These are phyloP conservation scores for Herpetomonas samuelpessoai DNA, from an alignment of 208 protist species.

Conservation along the genomic window DNA sequence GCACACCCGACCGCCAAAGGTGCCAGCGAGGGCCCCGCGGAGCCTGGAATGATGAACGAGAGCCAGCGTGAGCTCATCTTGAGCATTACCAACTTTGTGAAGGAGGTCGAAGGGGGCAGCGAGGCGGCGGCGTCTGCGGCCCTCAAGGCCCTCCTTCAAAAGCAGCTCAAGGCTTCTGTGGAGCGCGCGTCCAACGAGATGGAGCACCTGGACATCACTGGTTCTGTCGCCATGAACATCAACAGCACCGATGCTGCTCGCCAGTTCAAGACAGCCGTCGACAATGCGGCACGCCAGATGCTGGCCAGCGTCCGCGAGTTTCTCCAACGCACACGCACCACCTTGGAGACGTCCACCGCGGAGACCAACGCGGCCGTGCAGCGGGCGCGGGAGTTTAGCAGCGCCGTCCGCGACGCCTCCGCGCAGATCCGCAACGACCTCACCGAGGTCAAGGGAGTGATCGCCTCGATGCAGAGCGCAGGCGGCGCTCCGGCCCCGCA, in stretches of 20 bases:
- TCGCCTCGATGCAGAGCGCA: constrained; percentile 9
- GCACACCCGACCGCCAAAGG: not conserved
- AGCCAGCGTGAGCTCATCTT: constrained; percentile 61
- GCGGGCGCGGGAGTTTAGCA: constrained; percentile 19
- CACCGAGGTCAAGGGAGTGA: constrained; percentile 21
- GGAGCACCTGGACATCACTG: constrained; percentile 46
- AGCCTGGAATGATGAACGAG: constrained; percentile 49
- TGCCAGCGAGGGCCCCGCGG: constrained; percentile 4
- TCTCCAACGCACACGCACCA: constrained; percentile 30
- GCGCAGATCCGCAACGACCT: constrained; percentile 30
- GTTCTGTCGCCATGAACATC: constrained; percentile 32
- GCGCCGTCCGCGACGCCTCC: constrained; percentile 20
- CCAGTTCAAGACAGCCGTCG: constrained; percentile 55
- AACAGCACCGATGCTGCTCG: constrained; percentile 54
- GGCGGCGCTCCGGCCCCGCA: constrained; percentile 13
- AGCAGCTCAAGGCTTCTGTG: constrained; percentile 65
- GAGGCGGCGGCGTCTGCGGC: constrained; percentile 42
- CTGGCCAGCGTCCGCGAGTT: constrained; percentile 27
- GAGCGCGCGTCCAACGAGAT: constrained; percentile 60
- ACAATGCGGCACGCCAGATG: constrained; percentile 47
- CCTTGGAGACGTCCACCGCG: constrained; percentile 28
- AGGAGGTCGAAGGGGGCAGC: constrained; percentile 58
- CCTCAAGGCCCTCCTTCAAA: constrained; percentile 62
- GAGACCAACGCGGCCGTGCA: constrained; percentile 26
- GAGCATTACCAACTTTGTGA: constrained; percentile 63